Conservation (phyloP, 257 asterid genomes). For the Prunella vulgaris region DNA sequence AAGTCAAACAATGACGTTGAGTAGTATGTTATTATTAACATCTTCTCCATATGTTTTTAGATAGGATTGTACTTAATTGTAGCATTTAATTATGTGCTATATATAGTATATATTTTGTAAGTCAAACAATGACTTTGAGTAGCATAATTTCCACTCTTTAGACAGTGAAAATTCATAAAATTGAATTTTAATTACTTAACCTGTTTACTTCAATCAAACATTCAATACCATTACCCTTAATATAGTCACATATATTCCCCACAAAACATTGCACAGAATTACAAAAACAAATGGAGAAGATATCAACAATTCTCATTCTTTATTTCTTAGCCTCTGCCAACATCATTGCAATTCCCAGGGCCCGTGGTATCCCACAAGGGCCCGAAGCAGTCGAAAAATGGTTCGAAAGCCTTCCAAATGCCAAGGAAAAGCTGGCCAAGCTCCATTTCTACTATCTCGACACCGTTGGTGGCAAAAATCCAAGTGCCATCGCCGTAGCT, state of each 20-base stretch:
- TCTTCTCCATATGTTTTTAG: no score
- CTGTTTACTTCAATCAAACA: no score
- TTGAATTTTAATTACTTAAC: no score
- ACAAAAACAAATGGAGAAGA: not conserved
- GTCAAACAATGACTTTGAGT: no score
- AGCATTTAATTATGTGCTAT: no score
- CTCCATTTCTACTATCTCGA: slow-evolving; percentile 40
- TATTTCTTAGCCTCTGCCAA: not conserved
- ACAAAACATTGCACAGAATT: not conserved
- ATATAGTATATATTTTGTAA: no score
- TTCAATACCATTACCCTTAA: no score
- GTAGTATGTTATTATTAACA: no score
- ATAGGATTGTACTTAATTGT: no score
- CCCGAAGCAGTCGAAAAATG: slow-evolving; percentile 30
- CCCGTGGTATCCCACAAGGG: not conserved
- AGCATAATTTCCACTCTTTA: no score
- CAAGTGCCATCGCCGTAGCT: slow-evolving; percentile 27
- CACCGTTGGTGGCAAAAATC: slow-evolving; percentile 22
- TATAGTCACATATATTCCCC: not conserved
- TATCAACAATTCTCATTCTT: slow-evolving; percentile 1
- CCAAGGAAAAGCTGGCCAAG: slow-evolving; percentile 28
- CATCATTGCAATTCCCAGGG: not conserved
- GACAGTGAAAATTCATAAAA: no score
- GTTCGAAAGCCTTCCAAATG: slow-evolving; percentile 25
- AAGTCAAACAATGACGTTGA: no score